Conservation (phyloP, 768 basidiomycete genomes). For the Boletus reticuloceps region DNA sequence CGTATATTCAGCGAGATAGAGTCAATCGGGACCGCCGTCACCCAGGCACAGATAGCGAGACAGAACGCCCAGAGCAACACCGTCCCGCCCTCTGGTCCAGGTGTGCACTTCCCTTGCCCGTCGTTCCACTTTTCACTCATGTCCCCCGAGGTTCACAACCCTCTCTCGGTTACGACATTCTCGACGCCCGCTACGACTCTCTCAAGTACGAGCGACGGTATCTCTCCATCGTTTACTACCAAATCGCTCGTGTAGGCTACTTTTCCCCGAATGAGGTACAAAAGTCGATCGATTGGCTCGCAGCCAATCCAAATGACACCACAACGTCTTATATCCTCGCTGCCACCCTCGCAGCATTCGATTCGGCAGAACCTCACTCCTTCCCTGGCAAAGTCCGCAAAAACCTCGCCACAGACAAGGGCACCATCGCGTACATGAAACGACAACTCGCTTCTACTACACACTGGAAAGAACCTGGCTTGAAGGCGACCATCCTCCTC, state of each 20-base stretch:
- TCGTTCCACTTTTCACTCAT: background rate
- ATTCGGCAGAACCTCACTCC: constrained; percentile 57
- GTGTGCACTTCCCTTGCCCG: constrained; percentile 30
- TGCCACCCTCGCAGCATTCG: constrained; percentile 62
- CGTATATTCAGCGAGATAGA: constrained; percentile 67
- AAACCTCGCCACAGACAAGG: constrained; percentile 43
- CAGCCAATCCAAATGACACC: constrained; percentile 59
- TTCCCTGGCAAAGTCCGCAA: constrained; percentile 45
- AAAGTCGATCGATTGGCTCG: constrained; percentile 68
- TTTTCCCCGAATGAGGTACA: constrained; percentile 60
- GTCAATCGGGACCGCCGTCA: constrained; percentile 49
- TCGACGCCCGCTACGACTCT: constrained; percentile 67
- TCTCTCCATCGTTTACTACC: constrained; percentile 60
- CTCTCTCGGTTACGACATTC: constrained; percentile 61
- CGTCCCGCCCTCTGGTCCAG: constrained; percentile 50
- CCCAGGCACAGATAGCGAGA: constrained; percentile 52
- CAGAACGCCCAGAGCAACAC: constrained; percentile 63
- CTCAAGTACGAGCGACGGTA: constrained; percentile 71
- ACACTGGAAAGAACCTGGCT: constrained; percentile 65
- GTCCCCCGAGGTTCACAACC: constrained; percentile 37
- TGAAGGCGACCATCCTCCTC: constrained; percentile 73
- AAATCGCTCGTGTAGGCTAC: constrained; percentile 61
- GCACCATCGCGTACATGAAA: constrained; percentile 56
- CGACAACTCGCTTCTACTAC: constrained; percentile 49
- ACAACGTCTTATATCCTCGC: constrained; percentile 70